Evolutionary conservation across 495 filamentous ascomycete genomes (phyloP), one percentile per base, ranked within the genome.

Genomic region (Acidiella bohemica): DNA sequence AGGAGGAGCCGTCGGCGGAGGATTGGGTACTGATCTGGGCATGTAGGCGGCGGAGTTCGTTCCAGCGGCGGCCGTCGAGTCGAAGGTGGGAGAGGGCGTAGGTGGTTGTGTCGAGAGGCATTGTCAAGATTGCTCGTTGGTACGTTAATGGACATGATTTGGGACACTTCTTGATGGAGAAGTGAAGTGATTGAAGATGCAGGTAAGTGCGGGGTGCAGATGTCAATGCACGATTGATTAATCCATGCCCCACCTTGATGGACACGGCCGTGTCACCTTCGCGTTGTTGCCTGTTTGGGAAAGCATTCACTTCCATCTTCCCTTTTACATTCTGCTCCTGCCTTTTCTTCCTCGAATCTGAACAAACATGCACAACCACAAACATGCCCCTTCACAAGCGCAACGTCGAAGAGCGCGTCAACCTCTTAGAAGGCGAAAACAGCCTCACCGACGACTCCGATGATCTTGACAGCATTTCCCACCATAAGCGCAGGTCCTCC

Each of bases 51-150:
- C 90, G 84, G 29, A 96, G 76, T 60, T 99, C 90, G 64, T 99
- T 99, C 92, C 92, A 99, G 32, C 90, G 76, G 8, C 90, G 83
- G 43, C 90, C 87, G 60, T 94, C 87, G 50, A 92, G 81, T 56
- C 86, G 85, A 45, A 95, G 77, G 50, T 79, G 75, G 36, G 84
- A 81, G 43, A 93, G 75, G 50, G 72, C 69, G 67, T 93, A 95
- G 39, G 80, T 80, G 10, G 81, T 84, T 17, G 83, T 86, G 60
- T 93, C 85, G 59, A 95, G 84, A 10, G 39, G 39, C 39, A 42
- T 42, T 14, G n/a, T n/a, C n/a, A n/a, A n/a, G n/a, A n/a, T n/a
- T n/a, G n/a, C n/a, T n/a, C n/a, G n/a, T n/a, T n/a, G n/a, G n/a
- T n/a, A n/a, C n/a, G n/a, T n/a, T n/a, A n/a, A n/a, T n/a, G n/a